phyloP scores from a whole-genome alignment of 2,329 filamentous ascomycete genomes.

The Microsporum ferrugineum region DNA sequence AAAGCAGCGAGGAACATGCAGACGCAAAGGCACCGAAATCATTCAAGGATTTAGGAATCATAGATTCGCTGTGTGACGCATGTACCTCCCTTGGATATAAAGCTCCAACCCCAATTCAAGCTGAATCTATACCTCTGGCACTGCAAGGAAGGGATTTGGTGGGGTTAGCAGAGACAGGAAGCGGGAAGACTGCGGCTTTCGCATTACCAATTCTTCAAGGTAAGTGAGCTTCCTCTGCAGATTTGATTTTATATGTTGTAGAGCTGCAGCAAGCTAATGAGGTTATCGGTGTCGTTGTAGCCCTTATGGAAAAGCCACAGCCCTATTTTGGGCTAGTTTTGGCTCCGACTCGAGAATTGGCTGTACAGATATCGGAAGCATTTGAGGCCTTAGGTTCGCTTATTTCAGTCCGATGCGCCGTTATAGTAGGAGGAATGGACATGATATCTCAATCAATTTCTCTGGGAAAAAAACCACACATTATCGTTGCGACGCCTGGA shows the following conservation, averaged over 20 bases:
- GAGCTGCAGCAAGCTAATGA: not conserved
- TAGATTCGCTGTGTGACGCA: slow-evolving; percentile 77
- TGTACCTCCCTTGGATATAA: slow-evolving; percentile 75
- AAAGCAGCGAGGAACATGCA: not conserved
- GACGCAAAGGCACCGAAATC: slow-evolving; percentile 22
- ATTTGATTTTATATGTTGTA: not conserved
- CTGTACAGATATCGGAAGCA: slow-evolving; percentile 76
- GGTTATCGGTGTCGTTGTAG: slow-evolving; percentile 20
- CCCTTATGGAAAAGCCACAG: slow-evolving; percentile 77
- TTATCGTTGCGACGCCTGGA: slow-evolving; percentile 85
- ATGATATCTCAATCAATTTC: slow-evolving; percentile 89
- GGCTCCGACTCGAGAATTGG: slow-evolving; percentile 85
- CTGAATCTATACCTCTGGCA: slow-evolving; percentile 69
- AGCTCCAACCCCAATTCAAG: slow-evolving; percentile 77
- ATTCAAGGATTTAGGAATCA: slow-evolving; percentile 52
- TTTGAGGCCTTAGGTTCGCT: slow-evolving; percentile 79
- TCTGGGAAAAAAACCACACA: slow-evolving; percentile 88
- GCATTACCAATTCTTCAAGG: slow-evolving; percentile 79
- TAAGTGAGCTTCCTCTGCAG: slow-evolving; percentile 8
- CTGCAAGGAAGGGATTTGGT: slow-evolving; percentile 77
- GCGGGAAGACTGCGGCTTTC: slow-evolving; percentile 92
- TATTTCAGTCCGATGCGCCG: slow-evolving; percentile 75
- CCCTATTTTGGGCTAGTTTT: slow-evolving; percentile 79
- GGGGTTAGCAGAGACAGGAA: slow-evolving; percentile 87
- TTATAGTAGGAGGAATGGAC: slow-evolving; percentile 87